Percentiles rank a stretch among this genome's conserved stretches.
phyloP scores from a whole-genome alignment of 192 early-diverging fungal genomes.

The Umbelopsis sp. region DNA sequence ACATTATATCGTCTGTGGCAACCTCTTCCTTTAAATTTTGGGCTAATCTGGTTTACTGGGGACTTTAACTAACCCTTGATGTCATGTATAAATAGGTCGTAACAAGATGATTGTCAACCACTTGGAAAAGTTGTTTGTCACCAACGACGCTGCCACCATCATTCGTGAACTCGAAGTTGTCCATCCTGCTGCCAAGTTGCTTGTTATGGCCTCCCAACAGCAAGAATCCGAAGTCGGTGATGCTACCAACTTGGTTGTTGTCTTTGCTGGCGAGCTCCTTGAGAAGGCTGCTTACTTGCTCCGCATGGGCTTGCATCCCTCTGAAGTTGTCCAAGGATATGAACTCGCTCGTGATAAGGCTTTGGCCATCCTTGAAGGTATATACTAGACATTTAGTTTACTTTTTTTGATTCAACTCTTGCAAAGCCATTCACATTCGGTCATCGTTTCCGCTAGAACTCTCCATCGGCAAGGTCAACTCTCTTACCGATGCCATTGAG shows the following conservation, averaged over 20 bases:
- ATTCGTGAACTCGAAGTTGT: slow-evolving; percentile 97
- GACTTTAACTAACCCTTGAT: not conserved
- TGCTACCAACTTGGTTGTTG: slow-evolving; percentile 93
- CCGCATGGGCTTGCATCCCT: slow-evolving; percentile 93
- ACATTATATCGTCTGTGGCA: no score
- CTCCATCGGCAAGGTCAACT: slow-evolving; percentile 62
- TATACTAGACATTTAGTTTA: not conserved
- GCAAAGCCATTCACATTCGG: not conserved
- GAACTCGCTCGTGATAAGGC: slow-evolving; percentile 85
- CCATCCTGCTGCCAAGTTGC: slow-evolving; percentile 94
- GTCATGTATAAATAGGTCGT: slow-evolving; percentile 57
- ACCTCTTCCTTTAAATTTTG: not conserved
- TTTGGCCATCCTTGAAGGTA: slow-evolving; percentile 80
- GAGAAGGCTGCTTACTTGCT: slow-evolving; percentile 92
- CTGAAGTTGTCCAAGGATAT: slow-evolving; percentile 94
- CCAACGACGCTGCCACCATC: slow-evolving; percentile 98
- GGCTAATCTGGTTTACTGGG: not conserved
- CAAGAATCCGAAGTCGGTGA: slow-evolving; percentile 98
- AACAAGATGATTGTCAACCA: slow-evolving; percentile 99
- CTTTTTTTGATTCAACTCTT: slow-evolving; percentile 2
- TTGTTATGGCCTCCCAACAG: slow-evolving; percentile 96
- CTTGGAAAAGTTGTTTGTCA: slow-evolving; percentile 97
- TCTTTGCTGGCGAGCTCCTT: slow-evolving; percentile 93
- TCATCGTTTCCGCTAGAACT: slow-evolving; percentile 51
- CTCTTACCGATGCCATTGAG: slow-evolving; percentile 53